Percentiles rank a stretch among this genome's conserved stretches.
Evolutionary conservation across 192 early-diverging fungal genomes (phyloP).

Genomic region (Fimicolochytrium jonesii): DNA sequence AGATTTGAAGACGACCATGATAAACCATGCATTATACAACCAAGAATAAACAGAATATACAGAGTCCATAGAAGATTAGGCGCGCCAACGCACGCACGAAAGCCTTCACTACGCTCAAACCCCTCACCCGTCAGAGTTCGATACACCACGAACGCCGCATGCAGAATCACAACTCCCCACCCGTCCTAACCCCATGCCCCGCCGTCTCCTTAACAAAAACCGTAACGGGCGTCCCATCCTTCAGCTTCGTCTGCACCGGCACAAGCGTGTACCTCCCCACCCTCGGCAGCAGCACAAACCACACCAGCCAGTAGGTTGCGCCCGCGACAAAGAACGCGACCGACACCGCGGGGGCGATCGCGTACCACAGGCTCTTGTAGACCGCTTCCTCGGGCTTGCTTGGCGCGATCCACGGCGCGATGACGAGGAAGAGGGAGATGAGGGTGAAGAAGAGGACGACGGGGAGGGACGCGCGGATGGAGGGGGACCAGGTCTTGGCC

Average conservation of each 20-base stretch:
- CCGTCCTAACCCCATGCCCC: no score
- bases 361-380: background rate
- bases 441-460: conserved; percentile 41
- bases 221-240: background rate
- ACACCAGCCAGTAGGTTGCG: background rate
- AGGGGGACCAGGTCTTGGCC: conserved; percentile 28
- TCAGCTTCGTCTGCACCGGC: background rate
- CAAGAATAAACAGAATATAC: no score
- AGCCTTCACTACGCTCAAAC: no score
- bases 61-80: no score
- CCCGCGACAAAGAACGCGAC: background rate
- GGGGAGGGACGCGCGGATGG: conserved; percentile 45
- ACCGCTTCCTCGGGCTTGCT: background rate
- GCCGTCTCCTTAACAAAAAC: background rate
- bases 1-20: no score
- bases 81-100: no score
- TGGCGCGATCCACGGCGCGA: background rate
- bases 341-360: background rate
- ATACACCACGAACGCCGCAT: no score
- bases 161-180: no score
- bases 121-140: no score
- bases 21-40: no score
- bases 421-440: conserved; percentile 1
- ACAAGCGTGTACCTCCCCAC: background rate
- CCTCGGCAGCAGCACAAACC: background rate